These are phyloP conservation scores for Stereum hirsutum DNA, from an alignment of 1,284 basidiomycete species.

Conservation along the genomic window DNA sequence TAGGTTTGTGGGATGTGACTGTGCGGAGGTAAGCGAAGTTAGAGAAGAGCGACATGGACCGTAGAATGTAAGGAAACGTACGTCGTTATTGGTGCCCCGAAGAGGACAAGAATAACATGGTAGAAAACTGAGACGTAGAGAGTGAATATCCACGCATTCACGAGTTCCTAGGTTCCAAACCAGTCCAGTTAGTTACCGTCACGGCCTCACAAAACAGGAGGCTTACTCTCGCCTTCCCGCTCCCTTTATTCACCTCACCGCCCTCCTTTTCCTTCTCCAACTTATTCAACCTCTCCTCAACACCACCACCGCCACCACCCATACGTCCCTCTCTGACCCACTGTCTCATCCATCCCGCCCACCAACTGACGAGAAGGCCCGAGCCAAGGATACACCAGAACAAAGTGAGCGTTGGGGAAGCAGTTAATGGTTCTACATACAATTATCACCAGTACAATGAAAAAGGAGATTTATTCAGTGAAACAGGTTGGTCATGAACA, in stretches of 20 bases:
- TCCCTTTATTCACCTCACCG: too few relatives aligned
- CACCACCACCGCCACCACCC: slow-evolving; percentile 4
- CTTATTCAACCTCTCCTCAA: slow-evolving; percentile 5
- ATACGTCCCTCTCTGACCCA: slow-evolving; percentile 12
- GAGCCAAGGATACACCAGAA: slow-evolving; percentile 10
- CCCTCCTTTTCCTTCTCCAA: not conserved
- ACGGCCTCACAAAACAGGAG: not conserved
- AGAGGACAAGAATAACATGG: slow-evolving; percentile 46
- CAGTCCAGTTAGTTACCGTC: not conserved
- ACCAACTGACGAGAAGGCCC: slow-evolving; percentile 9
- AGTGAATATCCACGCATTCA: slow-evolving; percentile 46
- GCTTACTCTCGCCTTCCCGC: not conserved
- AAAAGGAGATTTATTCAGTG: too few relatives aligned
- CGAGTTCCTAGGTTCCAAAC: slow-evolving; percentile 7
- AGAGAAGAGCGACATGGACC: slow-evolving; percentile 8
- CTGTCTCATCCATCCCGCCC: slow-evolving; percentile 10
- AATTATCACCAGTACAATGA: too few relatives aligned
- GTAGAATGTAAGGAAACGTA: slow-evolving; percentile 21
- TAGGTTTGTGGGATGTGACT: slow-evolving; percentile 53
- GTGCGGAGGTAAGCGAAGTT: not conserved
- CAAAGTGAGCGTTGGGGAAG: slow-evolving; percentile 9
- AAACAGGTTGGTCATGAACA: too few relatives aligned
- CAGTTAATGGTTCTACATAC: slow-evolving; percentile 10
- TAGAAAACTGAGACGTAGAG: slow-evolving; percentile 36
- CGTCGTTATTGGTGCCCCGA: slow-evolving; percentile 70